phyloP scores from a whole-genome alignment of 2,329 filamentous ascomycete species.

The Aspergillus sp. region DNA sequence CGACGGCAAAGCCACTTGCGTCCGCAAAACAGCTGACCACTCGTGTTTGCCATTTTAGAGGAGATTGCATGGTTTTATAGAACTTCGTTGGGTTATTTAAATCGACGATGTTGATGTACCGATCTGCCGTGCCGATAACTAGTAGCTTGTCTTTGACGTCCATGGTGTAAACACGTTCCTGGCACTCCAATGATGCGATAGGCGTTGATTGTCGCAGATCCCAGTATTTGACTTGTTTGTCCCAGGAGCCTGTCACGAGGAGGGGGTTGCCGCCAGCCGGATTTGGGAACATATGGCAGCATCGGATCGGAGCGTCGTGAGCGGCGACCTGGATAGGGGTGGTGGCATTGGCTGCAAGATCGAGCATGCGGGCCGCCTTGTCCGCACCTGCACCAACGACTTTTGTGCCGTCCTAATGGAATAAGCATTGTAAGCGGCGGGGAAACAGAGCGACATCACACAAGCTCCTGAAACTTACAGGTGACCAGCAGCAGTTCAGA shows the following conservation, averaged over 20 bases:
- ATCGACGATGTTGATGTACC: conserved; percentile 94
- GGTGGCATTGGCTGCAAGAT: conserved; percentile 63
- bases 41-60: conserved; percentile 96
- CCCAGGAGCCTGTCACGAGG: conserved; percentile 78
- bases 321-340: conserved; percentile 69
- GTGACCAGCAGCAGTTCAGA: conserved; percentile 81
- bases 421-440: background rate
- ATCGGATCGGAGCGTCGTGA: conserved; percentile 80
- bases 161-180: conserved; percentile 73
- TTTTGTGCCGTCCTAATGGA: conserved; percentile 79
- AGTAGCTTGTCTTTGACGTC: conserved; percentile 85
- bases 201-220: conserved; percentile 52
- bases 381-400: conserved; percentile 85
- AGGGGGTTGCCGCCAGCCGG: conserved; percentile 60
- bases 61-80: conserved; percentile 95
- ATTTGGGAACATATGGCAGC: conserved; percentile 75
- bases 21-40: conserved; percentile 95
- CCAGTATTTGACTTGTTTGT: conserved; percentile 59
- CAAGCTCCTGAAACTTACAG: conserved; percentile 57
- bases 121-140: conserved; percentile 88
- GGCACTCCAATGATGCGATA: conserved; percentile 48
- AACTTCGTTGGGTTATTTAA: conserved; percentile 83
- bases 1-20: conserved; percentile 87
- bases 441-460: conserved; percentile 2
- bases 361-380: conserved; percentile 85